phyloP scores from a whole-genome alignment of 805 yeast genomes.

The Candida suzukii region DNA sequence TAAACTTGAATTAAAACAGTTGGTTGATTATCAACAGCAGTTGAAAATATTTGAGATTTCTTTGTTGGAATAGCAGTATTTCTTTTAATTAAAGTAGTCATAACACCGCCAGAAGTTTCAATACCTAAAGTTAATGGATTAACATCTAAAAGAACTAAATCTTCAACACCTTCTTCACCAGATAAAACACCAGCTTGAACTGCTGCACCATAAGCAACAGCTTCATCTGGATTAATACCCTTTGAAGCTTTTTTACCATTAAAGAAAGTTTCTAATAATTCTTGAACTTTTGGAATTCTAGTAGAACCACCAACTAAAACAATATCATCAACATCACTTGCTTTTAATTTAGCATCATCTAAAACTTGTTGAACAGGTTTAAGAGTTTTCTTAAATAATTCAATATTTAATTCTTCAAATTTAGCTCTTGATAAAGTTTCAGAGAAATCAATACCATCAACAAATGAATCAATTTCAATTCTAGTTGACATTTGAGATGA shows the following conservation, averaged over 20 bases:
- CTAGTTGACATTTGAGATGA: conserved; percentile 94
- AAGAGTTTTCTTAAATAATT: conserved; percentile 86
- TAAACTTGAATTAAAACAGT: conserved; percentile 89
- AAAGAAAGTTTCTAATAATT: conserved; percentile 82
- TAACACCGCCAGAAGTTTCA: conserved; percentile 96
- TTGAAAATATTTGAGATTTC: conserved; percentile 91
- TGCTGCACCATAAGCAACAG: conserved; percentile 99
- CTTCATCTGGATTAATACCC: conserved; percentile 99
- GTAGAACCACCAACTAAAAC: conserved; percentile 99
- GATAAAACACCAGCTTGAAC: conserved; percentile 97
- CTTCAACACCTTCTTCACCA: conserved; percentile 92
- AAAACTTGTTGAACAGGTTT: conserved; percentile 95
- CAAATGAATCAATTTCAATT: conserved; percentile 92
- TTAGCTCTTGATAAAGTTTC: conserved; percentile 96
- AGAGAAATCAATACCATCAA: conserved; percentile 91
- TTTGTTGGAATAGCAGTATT: conserved; percentile 94
- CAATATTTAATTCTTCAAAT: conserved; percentile 93
- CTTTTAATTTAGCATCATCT: conserved; percentile 85
- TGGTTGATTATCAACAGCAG: conserved; percentile 95
- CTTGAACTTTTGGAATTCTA: conserved; percentile 97
- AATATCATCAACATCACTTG: conserved; percentile 85
- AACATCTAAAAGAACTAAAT: conserved; percentile 84
- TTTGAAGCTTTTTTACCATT: conserved; percentile 94
- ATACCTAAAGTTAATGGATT: conserved; percentile 93
- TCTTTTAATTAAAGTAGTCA: conserved; percentile 93